Evolutionary conservation across 116 monocot genomes (phyloP), one percentile per base, ranked within the genome.

Genomic region (Dioscorea cayenensis): DNA sequence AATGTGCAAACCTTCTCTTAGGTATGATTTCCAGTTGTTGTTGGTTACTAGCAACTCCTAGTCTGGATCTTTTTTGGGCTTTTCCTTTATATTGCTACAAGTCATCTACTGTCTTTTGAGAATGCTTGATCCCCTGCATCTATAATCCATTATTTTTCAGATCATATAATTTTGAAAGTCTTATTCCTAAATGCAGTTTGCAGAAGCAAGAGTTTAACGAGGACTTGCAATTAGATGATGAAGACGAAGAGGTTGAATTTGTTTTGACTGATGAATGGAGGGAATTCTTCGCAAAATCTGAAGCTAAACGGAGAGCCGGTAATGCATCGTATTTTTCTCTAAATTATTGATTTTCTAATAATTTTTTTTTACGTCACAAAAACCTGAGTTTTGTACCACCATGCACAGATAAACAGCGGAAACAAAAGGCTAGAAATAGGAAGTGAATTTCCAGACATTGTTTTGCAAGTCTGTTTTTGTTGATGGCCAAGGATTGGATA

Each of bases 261-360:
- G 93, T 89, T 49, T 63, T 90, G 67, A 93, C 85, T 3, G 93
- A 93, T 83, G 93, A 93, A 70, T 93, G 93, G 93, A 77, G 64
- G 70, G 90, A 93, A 28, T 93, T 93, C 37, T 93, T 93, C 67
- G 93, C 93, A 49, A 87, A 90, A 79, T 90, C 93, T 50, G 90
- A 93, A 77, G 89, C 89, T 75, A 87, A 85, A 71, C 82, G 93
- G 61, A 80, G 75, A 73, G 36, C 59, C 48, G 83, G 93, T 93
- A 69, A 4, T 16, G 25, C 16, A 5, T 28, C 8, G 1, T 69
- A 16, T 49, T 28, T 49, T 28, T 52, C 25, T 55, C 22, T 69
- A 21, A 55, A 27, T 22, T 25, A 14, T 25, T 52, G 12, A 51
- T 23, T 28, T 69, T 23, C 21, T 18, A 1, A 13, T 14, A 27